Evolutionary conservation across 2,329 filamentous ascomycete species (phyloP), one percentile per base, ranked within the genome.

Genomic region (Pyrenophora teres): DNA sequence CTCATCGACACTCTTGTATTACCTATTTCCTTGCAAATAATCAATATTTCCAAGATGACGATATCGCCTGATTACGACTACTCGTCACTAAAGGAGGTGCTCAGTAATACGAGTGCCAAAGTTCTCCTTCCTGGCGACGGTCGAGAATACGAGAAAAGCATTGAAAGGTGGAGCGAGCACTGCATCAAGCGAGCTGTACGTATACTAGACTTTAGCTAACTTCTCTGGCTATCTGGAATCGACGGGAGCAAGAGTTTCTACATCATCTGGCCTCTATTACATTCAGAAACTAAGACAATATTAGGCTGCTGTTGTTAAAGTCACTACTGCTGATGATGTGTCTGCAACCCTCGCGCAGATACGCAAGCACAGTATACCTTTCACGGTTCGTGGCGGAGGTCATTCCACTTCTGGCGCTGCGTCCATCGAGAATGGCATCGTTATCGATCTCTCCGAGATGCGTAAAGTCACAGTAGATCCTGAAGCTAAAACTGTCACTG

Each of bases 381-480:
- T 85, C 49, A 80, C 79, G 0, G 78, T 84, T 31, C 76, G 77
- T 50, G 79, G 83, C 12, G 83, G 83, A 15, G 81, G 82, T 0
- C 83, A 86, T 66, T 81, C 80, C 1, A 82, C 82, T 0, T 76
- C 76, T 1, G 81, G 80, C 5, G 73, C 78, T 2, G 79, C 78
- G 2, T 80, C 79, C 1, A 78, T 78, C 1, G 64, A 77, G 35
- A 78, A 79, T 6, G 83, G 82, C 4, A 73, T 86, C 19, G 77
- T 86, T 8, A 78, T 86, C 45, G 81, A 85, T 61, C 74, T 86
- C 6, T 72, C 73, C 1, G 71, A 76, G 23, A 80, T 87, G 77
- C 72, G 77, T 2, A 62, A 69, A 2, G 80, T 85, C 4, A 69
- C 64, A 0, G 79, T 86, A 15, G 76, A 85, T 46, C 19, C 67